Conservation (phyloP, 345 rosid species). For the Dovyalis caffra region DNA sequence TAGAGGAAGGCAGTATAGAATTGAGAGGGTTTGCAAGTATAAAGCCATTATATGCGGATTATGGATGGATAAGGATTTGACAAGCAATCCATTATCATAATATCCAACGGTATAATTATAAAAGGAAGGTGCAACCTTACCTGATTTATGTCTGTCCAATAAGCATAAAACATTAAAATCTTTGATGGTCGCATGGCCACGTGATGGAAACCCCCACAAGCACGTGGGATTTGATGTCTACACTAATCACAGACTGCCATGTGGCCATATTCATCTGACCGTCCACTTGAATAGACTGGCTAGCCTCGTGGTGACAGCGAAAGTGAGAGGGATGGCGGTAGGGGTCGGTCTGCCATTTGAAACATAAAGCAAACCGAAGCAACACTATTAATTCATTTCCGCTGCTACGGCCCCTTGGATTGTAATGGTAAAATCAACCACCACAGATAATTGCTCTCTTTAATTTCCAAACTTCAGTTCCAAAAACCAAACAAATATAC, state of each 20-base stretch:
- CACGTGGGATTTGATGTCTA: slow-evolving; percentile 30
- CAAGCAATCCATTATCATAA: slow-evolving; percentile 12
- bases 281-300: slow-evolving; percentile 1
- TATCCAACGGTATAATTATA: not conserved
- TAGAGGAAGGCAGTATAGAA: not conserved
- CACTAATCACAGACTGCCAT: slow-evolving; percentile 14
- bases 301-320: slow-evolving; percentile 17
- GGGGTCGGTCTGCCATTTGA: not conserved
- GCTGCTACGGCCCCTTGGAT: too few relatives aligned
- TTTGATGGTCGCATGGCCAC: slow-evolving; percentile 23
- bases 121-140: not conserved
- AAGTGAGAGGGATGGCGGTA: not conserved
- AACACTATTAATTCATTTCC: too few relatives aligned
- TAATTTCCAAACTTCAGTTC: too few relatives aligned
- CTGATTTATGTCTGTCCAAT: not conserved
- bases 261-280: not conserved
- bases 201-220: slow-evolving; percentile 19
- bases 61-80: slow-evolving; percentile 27
- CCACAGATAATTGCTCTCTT: too few relatives aligned
- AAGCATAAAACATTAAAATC: not conserved
- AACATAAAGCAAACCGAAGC: not conserved
- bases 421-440: too few relatives aligned
- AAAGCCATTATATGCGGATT: not conserved
- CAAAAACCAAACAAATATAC: too few relatives aligned
- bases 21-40: too few relatives aligned